Conservation (phyloP, 257 asterid genomes). For the Solanum tarapatanum region DNA sequence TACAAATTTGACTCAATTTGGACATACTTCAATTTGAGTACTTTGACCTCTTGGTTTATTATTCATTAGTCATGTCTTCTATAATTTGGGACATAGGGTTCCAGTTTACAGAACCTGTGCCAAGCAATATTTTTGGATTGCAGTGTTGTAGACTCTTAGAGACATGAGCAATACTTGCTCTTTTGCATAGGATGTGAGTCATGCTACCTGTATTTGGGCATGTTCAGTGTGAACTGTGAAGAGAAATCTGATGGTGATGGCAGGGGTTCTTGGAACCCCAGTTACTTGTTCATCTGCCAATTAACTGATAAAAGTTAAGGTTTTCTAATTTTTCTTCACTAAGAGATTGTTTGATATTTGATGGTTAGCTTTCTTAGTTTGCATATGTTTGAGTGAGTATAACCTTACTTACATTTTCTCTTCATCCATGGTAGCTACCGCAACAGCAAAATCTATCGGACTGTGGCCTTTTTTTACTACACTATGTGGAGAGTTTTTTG, state of each 20-base stretch:
- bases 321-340: not conserved
- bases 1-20: not conserved
- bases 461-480: conserved; percentile 95
- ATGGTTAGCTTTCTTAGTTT: not conserved
- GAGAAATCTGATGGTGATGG: not conserved
- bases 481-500: conserved; percentile 79
- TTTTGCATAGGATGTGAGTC: not conserved
- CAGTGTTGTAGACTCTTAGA: not conserved
- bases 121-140: not conserved
- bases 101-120: not conserved
- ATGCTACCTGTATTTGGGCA: not conserved
- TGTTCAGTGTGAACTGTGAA: not conserved
- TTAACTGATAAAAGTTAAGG: not conserved
- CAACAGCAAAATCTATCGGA: conserved; percentile 86
- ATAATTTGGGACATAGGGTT: not conserved
- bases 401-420: not conserved
- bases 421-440: conserved; percentile 52
- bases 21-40: not conserved
- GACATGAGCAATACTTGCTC: not conserved
- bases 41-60: not conserved
- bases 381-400: not conserved
- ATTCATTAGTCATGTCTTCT: not conserved
- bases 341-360: not conserved
- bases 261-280: not conserved
- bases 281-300: not conserved